These are phyloP conservation scores for Ochromonas danica DNA, from an alignment of 108 stramenopile genomes.

Conservation along the genomic window DNA sequence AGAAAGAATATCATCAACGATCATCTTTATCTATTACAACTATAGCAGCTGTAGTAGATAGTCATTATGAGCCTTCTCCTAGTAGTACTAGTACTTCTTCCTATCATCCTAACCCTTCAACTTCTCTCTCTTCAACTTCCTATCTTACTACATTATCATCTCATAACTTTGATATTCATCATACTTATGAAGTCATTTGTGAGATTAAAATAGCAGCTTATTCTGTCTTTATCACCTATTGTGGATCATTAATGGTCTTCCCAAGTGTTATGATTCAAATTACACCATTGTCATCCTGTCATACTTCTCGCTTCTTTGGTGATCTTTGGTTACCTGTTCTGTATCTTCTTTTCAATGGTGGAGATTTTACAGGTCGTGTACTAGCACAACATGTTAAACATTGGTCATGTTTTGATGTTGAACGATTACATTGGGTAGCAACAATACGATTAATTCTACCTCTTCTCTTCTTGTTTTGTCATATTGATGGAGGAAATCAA, in stretches of 20 bases:
- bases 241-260: background rate
- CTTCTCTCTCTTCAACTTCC: background rate
- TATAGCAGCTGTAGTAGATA: background rate
- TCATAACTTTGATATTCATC: background rate
- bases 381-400: background rate
- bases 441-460: background rate
- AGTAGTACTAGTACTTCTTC: background rate
- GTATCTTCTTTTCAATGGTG: slow-evolving; percentile 35
- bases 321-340: slow-evolving; percentile 39
- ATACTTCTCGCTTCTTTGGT: background rate
- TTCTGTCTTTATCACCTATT: slow-evolving; percentile 36
- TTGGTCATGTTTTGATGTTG: background rate
- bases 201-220: slow-evolving; percentile 19
- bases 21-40: background rate
- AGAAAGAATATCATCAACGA: background rate
- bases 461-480: background rate
- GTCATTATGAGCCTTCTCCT: background rate
- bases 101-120: background rate
- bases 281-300: background rate
- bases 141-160: background rate
- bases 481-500: background rate
- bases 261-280: slow-evolving; percentile 19
- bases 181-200: background rate
- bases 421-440: background rate
- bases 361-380: slow-evolving; percentile 35